These are phyloP conservation scores for Colletotrichum sp. DNA, from an alignment of 2,329 filamentous ascomycete species.

Conservation along the genomic window DNA sequence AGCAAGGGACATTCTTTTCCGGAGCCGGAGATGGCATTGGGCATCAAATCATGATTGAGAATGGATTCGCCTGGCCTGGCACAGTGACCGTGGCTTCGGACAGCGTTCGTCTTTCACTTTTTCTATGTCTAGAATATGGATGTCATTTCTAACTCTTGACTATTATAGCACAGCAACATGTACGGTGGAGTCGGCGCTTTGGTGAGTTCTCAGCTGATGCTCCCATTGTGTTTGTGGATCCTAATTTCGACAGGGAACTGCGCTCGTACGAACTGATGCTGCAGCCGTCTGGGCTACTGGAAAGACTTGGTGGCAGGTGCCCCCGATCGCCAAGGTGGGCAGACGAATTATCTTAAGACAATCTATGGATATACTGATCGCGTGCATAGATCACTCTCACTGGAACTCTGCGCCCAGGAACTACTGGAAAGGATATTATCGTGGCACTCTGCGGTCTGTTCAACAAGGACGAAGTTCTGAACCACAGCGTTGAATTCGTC, in stretches of 20 bases:
- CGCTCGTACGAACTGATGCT: constrained; percentile 82
- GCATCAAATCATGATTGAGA: constrained; percentile 92
- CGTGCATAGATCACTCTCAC: constrained; percentile 59
- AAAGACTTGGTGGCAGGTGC: constrained; percentile 87
- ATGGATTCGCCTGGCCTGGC: constrained; percentile 82
- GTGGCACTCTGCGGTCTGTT: constrained; percentile 87
- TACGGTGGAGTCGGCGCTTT: constrained; percentile 75
- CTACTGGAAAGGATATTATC: constrained; percentile 94
- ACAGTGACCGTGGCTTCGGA: constrained; percentile 83
- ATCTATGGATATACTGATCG: background rate
- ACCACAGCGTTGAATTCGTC: constrained; percentile 88
- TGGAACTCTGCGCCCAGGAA: constrained; percentile 76
- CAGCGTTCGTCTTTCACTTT: constrained; percentile 32
- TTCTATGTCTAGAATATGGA: fast-evolving
- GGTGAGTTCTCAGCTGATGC: background rate
- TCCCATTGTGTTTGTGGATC: fast-evolving
- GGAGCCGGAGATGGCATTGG: constrained; percentile 76
- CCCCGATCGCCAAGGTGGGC: constrained; percentile 76
- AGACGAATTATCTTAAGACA: fast-evolving
- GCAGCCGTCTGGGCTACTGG: constrained; percentile 86
- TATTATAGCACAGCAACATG: constrained; percentile 68
- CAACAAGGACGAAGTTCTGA: constrained; percentile 86
- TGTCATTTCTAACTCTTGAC: fast-evolving
- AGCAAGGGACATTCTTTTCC: constrained; percentile 79
- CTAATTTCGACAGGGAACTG: constrained; percentile 68